Evolutionary conservation across 805 yeast species (phyloP).

Genomic region (Peterozyma toletana): DNA sequence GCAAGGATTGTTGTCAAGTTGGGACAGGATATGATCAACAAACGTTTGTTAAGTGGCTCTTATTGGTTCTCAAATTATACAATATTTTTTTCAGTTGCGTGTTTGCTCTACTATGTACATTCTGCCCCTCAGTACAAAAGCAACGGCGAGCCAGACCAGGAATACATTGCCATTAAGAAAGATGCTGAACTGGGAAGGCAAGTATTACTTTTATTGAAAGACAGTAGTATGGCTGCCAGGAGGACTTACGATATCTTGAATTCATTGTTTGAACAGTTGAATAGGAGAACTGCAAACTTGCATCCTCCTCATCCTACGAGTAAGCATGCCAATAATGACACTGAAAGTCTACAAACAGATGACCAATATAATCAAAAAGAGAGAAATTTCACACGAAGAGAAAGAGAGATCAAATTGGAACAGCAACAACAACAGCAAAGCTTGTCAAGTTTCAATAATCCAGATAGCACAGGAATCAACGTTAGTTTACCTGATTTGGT

Average conservation of each 20-base stretch:
- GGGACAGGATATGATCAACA: conserved; percentile 73
- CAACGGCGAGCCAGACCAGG: conserved; percentile 35
- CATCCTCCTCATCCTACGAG: conserved; percentile 2
- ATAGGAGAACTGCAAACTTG: conserved; percentile 55
- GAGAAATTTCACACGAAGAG: not conserved
- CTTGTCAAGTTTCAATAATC: conserved; percentile 2
- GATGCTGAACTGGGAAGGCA: conserved; percentile 82
- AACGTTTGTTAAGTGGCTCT: conserved; percentile 68
- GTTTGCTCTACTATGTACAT: conserved; percentile 75
- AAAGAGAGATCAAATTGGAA: not conserved
- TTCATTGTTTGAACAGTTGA: conserved; percentile 72
- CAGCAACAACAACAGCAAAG: conserved; percentile 4
- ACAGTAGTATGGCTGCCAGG: conserved; percentile 68
- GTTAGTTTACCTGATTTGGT: conserved; percentile 2
- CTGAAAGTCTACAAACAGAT: not conserved
- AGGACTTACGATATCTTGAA: conserved; percentile 76
- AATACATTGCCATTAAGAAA: conserved; percentile 50
- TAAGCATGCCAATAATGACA: conserved; percentile 4
- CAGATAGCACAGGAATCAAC: conserved; percentile 4
- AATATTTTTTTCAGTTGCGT: conserved; percentile 81
- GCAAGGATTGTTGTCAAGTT: conserved; percentile 76
- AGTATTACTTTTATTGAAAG: conserved; percentile 64
- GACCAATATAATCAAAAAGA: not conserved
- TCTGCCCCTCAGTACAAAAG: conserved; percentile 25
- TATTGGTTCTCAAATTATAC: conserved; percentile 92